phyloP scores from a whole-genome alignment of 306 rosid species.

The Rosa lucieae region DNA sequence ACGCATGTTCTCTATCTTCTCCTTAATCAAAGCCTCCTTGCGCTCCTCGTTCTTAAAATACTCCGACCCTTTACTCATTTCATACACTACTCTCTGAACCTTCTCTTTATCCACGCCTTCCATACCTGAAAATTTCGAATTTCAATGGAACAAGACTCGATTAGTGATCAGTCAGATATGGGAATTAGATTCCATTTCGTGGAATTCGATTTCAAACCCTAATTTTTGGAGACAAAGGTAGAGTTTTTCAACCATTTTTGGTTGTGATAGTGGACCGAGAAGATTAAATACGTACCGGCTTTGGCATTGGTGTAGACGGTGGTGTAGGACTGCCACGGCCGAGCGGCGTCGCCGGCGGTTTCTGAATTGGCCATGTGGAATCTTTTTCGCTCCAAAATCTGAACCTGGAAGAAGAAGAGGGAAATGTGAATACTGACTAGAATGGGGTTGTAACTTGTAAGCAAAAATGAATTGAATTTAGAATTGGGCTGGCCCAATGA shows the following conservation, averaged over 20 bases:
- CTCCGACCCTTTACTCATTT: conserved; percentile 96
- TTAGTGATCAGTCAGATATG: background rate
- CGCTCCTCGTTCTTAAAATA: conserved; percentile 85
- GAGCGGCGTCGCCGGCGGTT: conserved; percentile 32
- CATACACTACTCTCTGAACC: conserved; percentile 81
- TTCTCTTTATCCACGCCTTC: conserved; percentile 93
- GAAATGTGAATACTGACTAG: background rate
- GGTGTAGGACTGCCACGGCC: conserved; percentile 88
- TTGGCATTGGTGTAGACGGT: conserved; percentile 87
- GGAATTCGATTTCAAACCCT: background rate
- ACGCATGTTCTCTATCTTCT: conserved; percentile 68
- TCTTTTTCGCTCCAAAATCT: conserved; percentile 15
- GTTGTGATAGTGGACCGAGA: background rate
- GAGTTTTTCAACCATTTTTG: background rate
- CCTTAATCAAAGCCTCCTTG: conserved; percentile 66
- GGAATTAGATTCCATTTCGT: background rate
- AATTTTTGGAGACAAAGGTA: background rate
- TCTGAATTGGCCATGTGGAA: conserved; percentile 45
- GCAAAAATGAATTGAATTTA: background rate
- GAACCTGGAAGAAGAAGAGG: background rate
- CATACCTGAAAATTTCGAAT: conserved; percentile 61
- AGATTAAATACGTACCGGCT: conserved; percentile 52
- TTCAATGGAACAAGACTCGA: background rate
- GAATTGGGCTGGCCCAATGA: background rate
- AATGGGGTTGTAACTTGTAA: background rate